Conservation (phyloP, 495 filamentous ascomycete genomes). For the Hypoxylon cercidicola region DNA sequence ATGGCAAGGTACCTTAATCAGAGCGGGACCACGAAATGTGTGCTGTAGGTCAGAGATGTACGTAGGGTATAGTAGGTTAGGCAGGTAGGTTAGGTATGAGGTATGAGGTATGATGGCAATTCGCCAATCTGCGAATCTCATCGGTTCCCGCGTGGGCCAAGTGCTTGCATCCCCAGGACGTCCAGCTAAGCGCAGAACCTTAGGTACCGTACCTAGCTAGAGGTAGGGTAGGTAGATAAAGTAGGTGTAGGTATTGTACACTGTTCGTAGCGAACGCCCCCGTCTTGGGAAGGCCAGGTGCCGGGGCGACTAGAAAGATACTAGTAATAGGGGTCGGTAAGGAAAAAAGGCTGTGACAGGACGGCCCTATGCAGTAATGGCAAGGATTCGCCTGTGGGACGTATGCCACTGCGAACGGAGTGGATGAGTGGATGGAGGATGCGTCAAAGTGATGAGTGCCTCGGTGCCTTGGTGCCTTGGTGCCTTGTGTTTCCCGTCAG, state of each 20-base stretch:
- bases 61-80: slow-evolving; percentile 4
- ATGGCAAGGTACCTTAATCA: slow-evolving; percentile 30
- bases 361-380: slow-evolving; percentile 42
- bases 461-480: no score
- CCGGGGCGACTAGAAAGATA: slow-evolving; percentile 27
- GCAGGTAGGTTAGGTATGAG: background rate
- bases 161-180: slow-evolving; percentile 14
- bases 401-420: slow-evolving; percentile 29
- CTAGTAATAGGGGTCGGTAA: slow-evolving; percentile 24
- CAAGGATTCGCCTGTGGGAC: slow-evolving; percentile 43
- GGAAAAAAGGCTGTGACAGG: slow-evolving; percentile 37
- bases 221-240: background rate
- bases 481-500: slow-evolving; percentile 42
- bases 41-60: slow-evolving; percentile 8
- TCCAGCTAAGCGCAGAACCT: background rate
- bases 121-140: slow-evolving; percentile 38
- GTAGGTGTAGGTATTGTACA: slow-evolving; percentile 9
- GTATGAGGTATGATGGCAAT: slow-evolving; percentile 19
- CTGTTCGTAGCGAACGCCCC: slow-evolving; percentile 20
- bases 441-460: slow-evolving; percentile 35
- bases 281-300: slow-evolving; percentile 13
- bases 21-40: slow-evolving; percentile 31
- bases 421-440: slow-evolving; percentile 24
- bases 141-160: slow-evolving; percentile 31
- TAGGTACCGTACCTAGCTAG: background rate